Evolutionary conservation across 106 monocot species (phyloP).

Genomic region (Acorus gramineus): DNA sequence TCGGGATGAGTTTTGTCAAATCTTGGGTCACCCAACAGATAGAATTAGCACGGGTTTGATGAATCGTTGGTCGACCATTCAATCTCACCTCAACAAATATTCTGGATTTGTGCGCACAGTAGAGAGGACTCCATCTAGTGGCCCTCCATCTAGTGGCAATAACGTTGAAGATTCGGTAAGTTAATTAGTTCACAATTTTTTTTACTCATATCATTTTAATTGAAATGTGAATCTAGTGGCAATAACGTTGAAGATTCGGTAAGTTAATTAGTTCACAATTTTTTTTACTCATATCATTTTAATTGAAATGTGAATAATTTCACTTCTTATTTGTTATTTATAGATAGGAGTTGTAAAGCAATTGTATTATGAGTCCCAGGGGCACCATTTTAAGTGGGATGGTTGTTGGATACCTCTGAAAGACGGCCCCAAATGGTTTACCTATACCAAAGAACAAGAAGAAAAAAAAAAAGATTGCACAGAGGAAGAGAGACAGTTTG

Average conservation of each 20-base stretch:
- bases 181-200: not conserved
- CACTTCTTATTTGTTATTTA: not conserved
- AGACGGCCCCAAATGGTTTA: not conserved
- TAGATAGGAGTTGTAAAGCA: not conserved
- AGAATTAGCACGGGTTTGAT: not conserved
- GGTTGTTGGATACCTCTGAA: not conserved
- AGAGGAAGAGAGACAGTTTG: not conserved
- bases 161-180: not conserved
- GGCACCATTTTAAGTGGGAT: not conserved
- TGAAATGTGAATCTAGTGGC: too few species aligned
- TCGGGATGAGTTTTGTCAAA: not conserved
- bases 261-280: too few species aligned
- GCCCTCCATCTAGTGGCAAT: not conserved
- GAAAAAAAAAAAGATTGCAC: not conserved
- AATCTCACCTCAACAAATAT: not conserved
- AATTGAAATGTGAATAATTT: not conserved
- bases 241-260: too few species aligned
- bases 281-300: not conserved
- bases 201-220: too few species aligned
- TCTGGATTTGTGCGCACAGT: not conserved
- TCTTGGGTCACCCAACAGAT: not conserved
- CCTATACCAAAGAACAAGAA: not conserved
- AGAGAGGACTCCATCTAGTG: not conserved
- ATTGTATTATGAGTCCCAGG: not conserved
- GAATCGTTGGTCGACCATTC: not conserved